A percentile compares a stretch with the other conserved stretches of the same genome.
Evolutionary conservation across 2,329 filamentous ascomycete genomes (phyloP).

Genomic region (Colletotrichum plurivorum): DNA sequence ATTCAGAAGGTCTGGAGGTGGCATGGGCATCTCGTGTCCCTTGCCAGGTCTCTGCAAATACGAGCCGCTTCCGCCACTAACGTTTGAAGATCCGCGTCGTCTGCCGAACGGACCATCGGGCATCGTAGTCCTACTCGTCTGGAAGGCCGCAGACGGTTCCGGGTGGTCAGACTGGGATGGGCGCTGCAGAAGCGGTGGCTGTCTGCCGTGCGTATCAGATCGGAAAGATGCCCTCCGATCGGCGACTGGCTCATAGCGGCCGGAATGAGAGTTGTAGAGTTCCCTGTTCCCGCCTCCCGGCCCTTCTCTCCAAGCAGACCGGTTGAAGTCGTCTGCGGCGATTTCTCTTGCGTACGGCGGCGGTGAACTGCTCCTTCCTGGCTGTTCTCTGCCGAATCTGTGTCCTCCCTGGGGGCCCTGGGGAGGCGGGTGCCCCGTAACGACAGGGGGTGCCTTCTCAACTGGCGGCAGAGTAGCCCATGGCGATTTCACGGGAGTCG

Average conservation of each 20-base stretch:
- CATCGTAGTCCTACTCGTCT: constrained; percentile 76
- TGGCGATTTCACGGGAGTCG: constrained; percentile 86
- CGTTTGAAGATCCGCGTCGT: constrained; percentile 89
- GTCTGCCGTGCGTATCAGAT: constrained; percentile 76
- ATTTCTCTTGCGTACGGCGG: constrained; percentile 81
- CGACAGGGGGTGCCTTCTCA: constrained; percentile 81
- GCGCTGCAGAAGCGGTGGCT: constrained; percentile 85
- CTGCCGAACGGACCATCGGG: constrained; percentile 80
- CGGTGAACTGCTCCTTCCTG: constrained; percentile 67
- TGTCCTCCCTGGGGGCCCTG: constrained; percentile 44
- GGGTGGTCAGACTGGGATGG: constrained; percentile 75
- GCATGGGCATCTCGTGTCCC: constrained; percentile 57
- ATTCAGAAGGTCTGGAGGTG: constrained; percentile 59
- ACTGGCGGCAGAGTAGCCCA: constrained; percentile 91
- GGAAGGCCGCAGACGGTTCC: constrained; percentile 89
- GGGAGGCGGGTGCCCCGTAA: constrained; percentile 66
- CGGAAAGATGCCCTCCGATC: constrained; percentile 81
- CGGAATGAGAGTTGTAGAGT: constrained; percentile 95
- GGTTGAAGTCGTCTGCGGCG: constrained; percentile 92
- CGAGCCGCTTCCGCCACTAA: constrained; percentile 86
- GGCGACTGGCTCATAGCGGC: constrained; percentile 89
- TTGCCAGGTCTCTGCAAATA: constrained; percentile 71
- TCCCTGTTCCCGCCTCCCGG: constrained; percentile 76
- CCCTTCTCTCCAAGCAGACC: constrained; percentile 84
- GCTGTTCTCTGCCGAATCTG: constrained; percentile 42